A percentile compares a stretch with the other conserved stretches of the same genome.
Conservation (phyloP, 2,329 filamentous ascomycete species). For the Diaporthe nobilis region DNA sequence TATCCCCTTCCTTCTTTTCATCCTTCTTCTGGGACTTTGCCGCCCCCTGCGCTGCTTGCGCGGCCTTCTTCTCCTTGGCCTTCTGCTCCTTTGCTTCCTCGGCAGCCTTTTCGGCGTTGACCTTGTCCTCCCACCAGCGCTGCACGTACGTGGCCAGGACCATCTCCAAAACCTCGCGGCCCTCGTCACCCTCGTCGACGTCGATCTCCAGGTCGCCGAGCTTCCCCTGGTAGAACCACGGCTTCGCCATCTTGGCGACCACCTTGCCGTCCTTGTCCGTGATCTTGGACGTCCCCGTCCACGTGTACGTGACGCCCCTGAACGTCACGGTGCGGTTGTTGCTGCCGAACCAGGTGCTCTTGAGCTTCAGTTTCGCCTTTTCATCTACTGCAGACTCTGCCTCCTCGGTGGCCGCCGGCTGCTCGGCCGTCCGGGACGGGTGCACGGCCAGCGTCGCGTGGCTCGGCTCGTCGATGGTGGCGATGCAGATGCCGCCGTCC, state of each 20-base stretch:
- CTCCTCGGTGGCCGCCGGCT: neutral
- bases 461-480: constrained; percentile 39
- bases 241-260: constrained; percentile 34
- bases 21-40: constrained; percentile 28
- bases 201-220: constrained; percentile 40
- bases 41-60: neutral
- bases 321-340: constrained; percentile 39
- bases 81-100: constrained; percentile 32
- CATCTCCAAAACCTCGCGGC: constrained; percentile 38
- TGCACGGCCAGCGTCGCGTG: constrained; percentile 37
- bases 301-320: constrained; percentile 37
- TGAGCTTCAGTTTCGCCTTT: constrained; percentile 36
- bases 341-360: constrained; percentile 37
- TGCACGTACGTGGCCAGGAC: constrained; percentile 38
- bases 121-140: constrained; percentile 39
- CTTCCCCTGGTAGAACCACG: constrained; percentile 40
- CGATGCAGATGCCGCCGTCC: constrained; percentile 39
- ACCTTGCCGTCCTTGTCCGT: constrained; percentile 32
- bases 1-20: constrained; percentile 15
- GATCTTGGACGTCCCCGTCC: constrained; percentile 38
- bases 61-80: constrained; percentile 35
- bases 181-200: constrained; percentile 34
- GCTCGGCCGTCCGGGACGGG: constrained; percentile 24
- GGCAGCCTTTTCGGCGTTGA: constrained; percentile 29
- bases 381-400: neutral